These are phyloP conservation scores for Elongisporangium anandrum DNA, from an alignment of 352 stramenopile genomes.

Conservation along the genomic window DNA sequence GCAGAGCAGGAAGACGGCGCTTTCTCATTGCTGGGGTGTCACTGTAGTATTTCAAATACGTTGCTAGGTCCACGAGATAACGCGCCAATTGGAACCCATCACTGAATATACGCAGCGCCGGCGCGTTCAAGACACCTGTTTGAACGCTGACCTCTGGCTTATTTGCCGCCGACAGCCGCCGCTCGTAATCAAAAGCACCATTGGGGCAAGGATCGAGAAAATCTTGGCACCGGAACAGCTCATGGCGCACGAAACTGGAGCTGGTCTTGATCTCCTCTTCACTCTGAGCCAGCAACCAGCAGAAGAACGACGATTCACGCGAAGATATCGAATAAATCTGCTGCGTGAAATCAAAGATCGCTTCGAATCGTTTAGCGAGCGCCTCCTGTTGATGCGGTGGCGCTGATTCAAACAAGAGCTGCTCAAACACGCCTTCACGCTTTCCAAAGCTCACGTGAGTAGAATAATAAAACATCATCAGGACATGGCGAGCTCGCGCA, in stretches of 20 bases:
- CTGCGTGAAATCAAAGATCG: slow-evolving; percentile 37
- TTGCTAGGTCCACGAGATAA: slow-evolving; percentile 56
- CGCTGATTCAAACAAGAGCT: slow-evolving; percentile 38
- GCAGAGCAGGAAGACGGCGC: slow-evolving; percentile 27
- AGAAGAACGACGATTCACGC: slow-evolving; percentile 46
- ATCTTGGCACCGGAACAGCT: slow-evolving; percentile 14
- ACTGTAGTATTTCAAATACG: slow-evolving; percentile 59
- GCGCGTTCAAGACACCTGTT: slow-evolving; percentile 21
- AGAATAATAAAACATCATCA: slow-evolving; percentile 60
- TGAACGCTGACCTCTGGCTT: not conserved
- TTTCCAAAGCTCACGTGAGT: slow-evolving; percentile 59
- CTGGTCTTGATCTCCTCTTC: slow-evolving; percentile 41
- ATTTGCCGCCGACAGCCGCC: slow-evolving; percentile 4
- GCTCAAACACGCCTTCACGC: slow-evolving; percentile 30
- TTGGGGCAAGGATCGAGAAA: slow-evolving; percentile 52
- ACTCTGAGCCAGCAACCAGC: slow-evolving; percentile 46
- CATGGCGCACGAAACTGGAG: slow-evolving; percentile 19
- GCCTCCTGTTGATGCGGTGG: slow-evolving; percentile 36
- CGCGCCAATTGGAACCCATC: slow-evolving; percentile 54
- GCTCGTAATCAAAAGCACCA: slow-evolving; percentile 16
- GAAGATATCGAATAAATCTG: slow-evolving; percentile 24
- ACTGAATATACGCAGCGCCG: slow-evolving; percentile 47
- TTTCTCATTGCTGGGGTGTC: slow-evolving; percentile 43
- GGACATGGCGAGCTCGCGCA: slow-evolving; percentile 38
- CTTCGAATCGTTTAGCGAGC: slow-evolving; percentile 28